These are phyloP conservation scores for Colletotrichum magnum DNA, from an alignment of 2,329 filamentous ascomycete species.

Conservation along the genomic window DNA sequence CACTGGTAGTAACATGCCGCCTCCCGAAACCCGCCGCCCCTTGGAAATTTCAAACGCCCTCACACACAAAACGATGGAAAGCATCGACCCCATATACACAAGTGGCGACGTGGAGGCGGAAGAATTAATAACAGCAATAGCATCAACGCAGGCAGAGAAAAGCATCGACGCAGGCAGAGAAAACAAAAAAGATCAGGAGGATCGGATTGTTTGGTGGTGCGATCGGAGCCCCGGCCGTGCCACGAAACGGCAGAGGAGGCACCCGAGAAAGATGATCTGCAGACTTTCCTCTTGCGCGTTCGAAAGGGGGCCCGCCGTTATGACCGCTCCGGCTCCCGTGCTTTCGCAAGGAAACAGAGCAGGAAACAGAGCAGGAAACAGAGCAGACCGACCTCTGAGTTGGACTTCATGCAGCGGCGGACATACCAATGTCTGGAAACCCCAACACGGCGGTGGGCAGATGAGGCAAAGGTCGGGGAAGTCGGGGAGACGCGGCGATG, in stretches of 20 bases:
- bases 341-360: slow-evolving; percentile 3
- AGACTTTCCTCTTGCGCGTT: background rate
- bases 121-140: background rate
- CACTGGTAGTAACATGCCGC: background rate
- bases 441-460: background rate
- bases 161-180: background rate
- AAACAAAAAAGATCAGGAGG: background rate
- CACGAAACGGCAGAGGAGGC: slow-evolving; percentile 24
- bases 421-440: background rate
- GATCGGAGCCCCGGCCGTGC: slow-evolving; percentile 8
- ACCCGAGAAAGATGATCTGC: slow-evolving; percentile 1
- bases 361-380: background rate
- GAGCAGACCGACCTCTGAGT: no score
- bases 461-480: background rate
- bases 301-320: slow-evolving; percentile 1
- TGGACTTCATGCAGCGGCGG: no score
- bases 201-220: slow-evolving; percentile 6
- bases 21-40: background rate
- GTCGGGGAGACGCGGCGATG: slow-evolving; percentile 11
- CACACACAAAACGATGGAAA: background rate
- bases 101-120: no score
- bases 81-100: no score
- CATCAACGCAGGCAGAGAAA: no score
- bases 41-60: background rate
- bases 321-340: slow-evolving; percentile 25